Evolutionary conservation across 2,329 filamentous ascomycete species (phyloP).

Genomic region (Ophiostoma piceae): DNA sequence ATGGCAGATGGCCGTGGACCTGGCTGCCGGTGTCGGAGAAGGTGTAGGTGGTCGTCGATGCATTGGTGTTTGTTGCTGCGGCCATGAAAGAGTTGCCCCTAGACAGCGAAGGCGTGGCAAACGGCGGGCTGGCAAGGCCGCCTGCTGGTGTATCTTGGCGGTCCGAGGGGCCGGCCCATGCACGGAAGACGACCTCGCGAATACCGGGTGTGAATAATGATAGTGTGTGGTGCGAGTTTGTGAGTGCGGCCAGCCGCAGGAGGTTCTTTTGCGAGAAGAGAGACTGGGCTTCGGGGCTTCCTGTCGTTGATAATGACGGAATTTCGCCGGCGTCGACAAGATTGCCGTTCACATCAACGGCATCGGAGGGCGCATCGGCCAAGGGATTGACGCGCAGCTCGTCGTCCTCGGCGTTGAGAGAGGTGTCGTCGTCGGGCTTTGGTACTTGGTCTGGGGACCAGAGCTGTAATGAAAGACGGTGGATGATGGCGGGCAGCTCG

Average conservation of each 20-base stretch:
- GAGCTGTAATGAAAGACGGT: slow-evolving; percentile 78
- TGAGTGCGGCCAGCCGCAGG: slow-evolving; percentile 72
- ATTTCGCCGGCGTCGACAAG: slow-evolving; percentile 69
- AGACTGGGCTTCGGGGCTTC: slow-evolving; percentile 74
- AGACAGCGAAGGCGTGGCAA: slow-evolving; percentile 50
- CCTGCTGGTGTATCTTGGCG: slow-evolving; percentile 49
- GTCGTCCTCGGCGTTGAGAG: slow-evolving; percentile 48
- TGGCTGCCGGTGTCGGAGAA: slow-evolving; percentile 67
- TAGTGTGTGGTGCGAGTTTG: slow-evolving; percentile 81
- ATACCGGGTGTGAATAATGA: slow-evolving; percentile 92
- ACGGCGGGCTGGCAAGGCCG: slow-evolving; percentile 42
- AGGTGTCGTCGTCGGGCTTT: slow-evolving; percentile 54
- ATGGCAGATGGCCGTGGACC: slow-evolving; percentile 57
- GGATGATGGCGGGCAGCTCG: slow-evolving; percentile 92
- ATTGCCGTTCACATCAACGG: slow-evolving; percentile 75
- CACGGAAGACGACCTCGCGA: slow-evolving; percentile 81
- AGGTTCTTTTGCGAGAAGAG: slow-evolving; percentile 95
- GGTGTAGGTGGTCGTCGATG: slow-evolving; percentile 63
- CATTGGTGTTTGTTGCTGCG: slow-evolving; percentile 51
- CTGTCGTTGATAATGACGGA: slow-evolving; percentile 71
- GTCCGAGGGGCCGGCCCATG: slow-evolving; percentile 79
- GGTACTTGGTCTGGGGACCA: slow-evolving; percentile 84
- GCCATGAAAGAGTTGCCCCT: slow-evolving; percentile 60
- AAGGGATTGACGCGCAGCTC: slow-evolving; percentile 72
- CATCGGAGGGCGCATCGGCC: slow-evolving; percentile 71